Evolutionary conservation across 2,329 filamentous ascomycete genomes (phyloP).

Genomic region (Pyricularia pennisetigena): DNA sequence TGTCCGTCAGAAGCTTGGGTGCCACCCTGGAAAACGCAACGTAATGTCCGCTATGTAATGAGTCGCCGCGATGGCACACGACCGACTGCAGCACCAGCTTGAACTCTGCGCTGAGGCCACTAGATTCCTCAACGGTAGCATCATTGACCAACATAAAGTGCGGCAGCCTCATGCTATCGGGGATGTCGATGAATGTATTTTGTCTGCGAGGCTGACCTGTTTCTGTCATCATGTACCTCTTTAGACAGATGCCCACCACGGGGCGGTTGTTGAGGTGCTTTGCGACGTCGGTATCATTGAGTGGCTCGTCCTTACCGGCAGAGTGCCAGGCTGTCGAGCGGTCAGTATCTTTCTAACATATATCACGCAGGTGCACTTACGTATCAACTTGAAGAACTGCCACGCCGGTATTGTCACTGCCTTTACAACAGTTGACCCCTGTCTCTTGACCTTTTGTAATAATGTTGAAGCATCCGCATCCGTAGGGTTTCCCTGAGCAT

Average conservation of each 20-base stretch:
- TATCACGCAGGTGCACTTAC: constrained; percentile 38
- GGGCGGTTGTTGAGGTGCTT: constrained; percentile 78
- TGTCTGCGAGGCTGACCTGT: constrained; percentile 61
- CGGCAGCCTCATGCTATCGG: constrained; percentile 67
- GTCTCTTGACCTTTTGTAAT: constrained; percentile 31
- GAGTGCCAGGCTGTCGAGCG: constrained; percentile 69
- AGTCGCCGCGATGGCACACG: constrained; percentile 82
- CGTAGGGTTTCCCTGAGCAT: constrained; percentile 35
- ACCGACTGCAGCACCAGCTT: constrained; percentile 86
- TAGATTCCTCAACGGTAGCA: constrained; percentile 44
- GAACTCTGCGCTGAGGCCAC: constrained; percentile 76
- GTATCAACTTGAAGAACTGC: constrained; percentile 93
- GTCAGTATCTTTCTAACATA: background rate
- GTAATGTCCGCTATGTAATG: constrained; percentile 85
- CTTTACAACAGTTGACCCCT: constrained; percentile 49
- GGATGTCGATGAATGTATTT: constrained; percentile 84
- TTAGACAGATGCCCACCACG: constrained; percentile 85
- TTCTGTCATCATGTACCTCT: constrained; percentile 71
- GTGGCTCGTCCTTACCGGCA: constrained; percentile 37
- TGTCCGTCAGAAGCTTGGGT: constrained; percentile 49
- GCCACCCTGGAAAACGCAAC: constrained; percentile 73
- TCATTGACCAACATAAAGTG: constrained; percentile 80
- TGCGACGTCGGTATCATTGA: constrained; percentile 71
- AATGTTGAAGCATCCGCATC: constrained; percentile 30
- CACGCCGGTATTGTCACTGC: constrained; percentile 93